Evolutionary conservation across 2,329 filamentous ascomycete genomes (phyloP), one percentile per base, ranked within the genome.

Genomic region (Juglanconis oblonga): DNA sequence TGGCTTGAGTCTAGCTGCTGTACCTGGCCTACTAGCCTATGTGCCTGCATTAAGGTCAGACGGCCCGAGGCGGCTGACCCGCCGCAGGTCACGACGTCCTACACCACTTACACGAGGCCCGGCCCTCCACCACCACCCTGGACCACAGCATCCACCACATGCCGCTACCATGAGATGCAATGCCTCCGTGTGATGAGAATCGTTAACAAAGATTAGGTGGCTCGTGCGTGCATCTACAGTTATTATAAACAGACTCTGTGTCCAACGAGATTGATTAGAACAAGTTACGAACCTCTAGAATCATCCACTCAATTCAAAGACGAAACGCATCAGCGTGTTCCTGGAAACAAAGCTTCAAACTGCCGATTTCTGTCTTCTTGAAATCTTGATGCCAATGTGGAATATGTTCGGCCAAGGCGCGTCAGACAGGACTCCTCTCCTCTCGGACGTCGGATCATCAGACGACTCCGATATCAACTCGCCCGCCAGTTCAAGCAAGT

Each of bases 21-120:
- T 24, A 24, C 24, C 24, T 24, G 2, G 24, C 24, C 24, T 24
- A 24, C 24, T 24, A 24, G 24, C 24, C 24, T 24, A 24, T 24
- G 24, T 24, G 24, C 24, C 24, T 24, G 24, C 24, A 24, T 24
- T 24, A 24, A 55, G 42, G 53, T 56, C 54, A 56, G 54, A 56
- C 54, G 54, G 54, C 31, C 45, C 54, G 54, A 24, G 45, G 54
- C 54, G 45, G 54, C 44, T 56, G 54, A 56, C 47, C 33, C 11
- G 9, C 4, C 45, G 8, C 17, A n/a, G 24, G 44, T 48, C 53
- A 55, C 53, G 42, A 55, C 35, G 44, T 10, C 44, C 35, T 36
- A 38, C 17, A 7, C 49, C 24, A 17, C 49, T 33, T 36, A n/a
- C 11, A 13, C 33, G 14, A 33, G 49, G 24, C 24, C 38, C 7